Percentiles rank a stretch among this genome's conserved stretches.
These are phyloP conservation scores for Beta corolliflora DNA, from an alignment of 179 eudicot genomes.

Conservation along the genomic window DNA sequence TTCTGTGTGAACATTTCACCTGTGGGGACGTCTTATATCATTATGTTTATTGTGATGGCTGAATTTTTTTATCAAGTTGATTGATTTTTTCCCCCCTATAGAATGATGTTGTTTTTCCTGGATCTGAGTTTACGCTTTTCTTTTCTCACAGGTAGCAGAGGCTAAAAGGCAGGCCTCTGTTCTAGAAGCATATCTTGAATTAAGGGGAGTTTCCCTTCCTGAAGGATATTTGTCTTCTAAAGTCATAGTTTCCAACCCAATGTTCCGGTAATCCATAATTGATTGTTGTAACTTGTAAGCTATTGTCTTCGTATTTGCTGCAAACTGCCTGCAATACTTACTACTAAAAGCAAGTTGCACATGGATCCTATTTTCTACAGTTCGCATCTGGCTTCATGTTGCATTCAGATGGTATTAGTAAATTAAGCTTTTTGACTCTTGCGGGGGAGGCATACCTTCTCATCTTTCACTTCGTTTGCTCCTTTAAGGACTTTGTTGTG, in stretches of 20 bases:
- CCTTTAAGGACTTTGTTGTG: neutral
- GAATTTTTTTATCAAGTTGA: neutral
- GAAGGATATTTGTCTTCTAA: conserved; percentile 72
- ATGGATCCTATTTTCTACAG: neutral
- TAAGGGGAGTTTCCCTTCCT: conserved; percentile 78
- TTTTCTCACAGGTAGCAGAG: conserved; percentile 54
- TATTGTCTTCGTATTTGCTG: neutral
- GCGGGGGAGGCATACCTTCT: neutral
- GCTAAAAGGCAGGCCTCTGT: conserved; percentile 57
- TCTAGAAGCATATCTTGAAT: conserved; percentile 79
- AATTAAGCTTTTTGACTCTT: neutral
- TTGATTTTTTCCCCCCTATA: too few relatives aligned
- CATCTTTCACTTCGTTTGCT: neutral
- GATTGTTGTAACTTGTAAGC: neutral
- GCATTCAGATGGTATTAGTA: neutral
- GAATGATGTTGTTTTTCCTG: neutral
- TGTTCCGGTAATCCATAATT: conserved; percentile 53
- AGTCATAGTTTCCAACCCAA: conserved; percentile 75
- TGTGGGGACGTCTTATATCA: too few relatives aligned
- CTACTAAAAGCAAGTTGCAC: neutral
- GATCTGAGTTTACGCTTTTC: neutral
- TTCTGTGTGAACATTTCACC: neutral
- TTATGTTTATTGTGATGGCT: neutral
- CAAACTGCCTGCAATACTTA: neutral
- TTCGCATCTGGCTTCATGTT: neutral